These are phyloP conservation scores for Cladorrhinum sp. DNA, from an alignment of 2,329 filamentous ascomycete species.

Conservation along the genomic window DNA sequence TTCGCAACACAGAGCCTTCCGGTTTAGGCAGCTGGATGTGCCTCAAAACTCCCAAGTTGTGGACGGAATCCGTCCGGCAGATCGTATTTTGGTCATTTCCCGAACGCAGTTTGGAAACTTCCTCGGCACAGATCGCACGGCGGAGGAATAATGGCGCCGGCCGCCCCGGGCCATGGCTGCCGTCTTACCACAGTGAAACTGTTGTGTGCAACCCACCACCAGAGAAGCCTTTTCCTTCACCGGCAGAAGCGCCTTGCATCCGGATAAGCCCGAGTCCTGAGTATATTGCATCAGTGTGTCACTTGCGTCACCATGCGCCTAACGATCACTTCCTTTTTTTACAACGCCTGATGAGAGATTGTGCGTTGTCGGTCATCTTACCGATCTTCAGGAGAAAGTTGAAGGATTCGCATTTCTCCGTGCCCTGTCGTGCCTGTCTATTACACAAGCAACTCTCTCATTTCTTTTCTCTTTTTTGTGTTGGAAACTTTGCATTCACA, in stretches of 20 bases:
- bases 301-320: too few species aligned
- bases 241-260: not conserved
- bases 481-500: too few species aligned
- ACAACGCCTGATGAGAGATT: not conserved
- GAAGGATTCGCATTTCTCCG: not conserved
- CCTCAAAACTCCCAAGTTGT: not conserved
- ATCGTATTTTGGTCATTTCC: too few species aligned
- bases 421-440: not conserved
- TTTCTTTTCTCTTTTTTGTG: too few species aligned
- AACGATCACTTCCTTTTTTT: not conserved
- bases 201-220: constrained; percentile 1
- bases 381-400: not conserved
- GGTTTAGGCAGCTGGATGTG: not conserved
- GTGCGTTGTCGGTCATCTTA: not conserved
- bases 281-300: too few species aligned
- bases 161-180: not conserved
- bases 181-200: not conserved
- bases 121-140: not conserved
- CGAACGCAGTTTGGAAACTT: not conserved
- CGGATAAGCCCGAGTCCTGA: not conserved
- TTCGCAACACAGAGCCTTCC: not conserved
- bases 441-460: too few species aligned
- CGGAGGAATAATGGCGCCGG: not conserved
- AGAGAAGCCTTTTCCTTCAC: not conserved
- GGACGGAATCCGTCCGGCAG: too few species aligned